Evolutionary conservation across 225 moss, liverwort and hornwort genomes (phyloP), one percentile per base, ranked within the genome.

Genomic region (Pseudoscleropodium purum): DNA sequence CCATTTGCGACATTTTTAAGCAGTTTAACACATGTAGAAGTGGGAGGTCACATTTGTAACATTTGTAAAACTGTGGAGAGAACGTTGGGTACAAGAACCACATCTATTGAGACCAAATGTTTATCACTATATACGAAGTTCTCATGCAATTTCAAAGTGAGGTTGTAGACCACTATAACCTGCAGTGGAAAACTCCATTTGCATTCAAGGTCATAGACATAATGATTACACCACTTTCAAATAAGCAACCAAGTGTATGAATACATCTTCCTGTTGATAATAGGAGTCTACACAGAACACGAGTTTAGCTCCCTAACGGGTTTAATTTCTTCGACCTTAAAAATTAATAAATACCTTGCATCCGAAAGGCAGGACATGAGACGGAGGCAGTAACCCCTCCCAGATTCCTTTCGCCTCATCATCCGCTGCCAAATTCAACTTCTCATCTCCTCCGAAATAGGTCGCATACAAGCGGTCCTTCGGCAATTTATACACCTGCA

Each of bases 381-480:
- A 87, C 45, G 75, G 85, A 25, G 94, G 93, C 89, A 94, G 69
- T 21, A 93, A 92, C 43, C 47, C 87, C 84, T 90, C 87, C 94
- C 94, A 94, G 49, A 94, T 89, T 67, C 75, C 91, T 84, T 92
- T 94, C 7, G 95, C 95, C 80, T 95, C 95, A 54, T 52, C 13
- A 61, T 95, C 95, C 69, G 87, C 80, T 37, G 75, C 92, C 69
- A 95, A 87, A 51, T 94, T 93, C 87, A 94, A 82, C 49, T 90
- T 92, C 64, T 93, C 87, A 90, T 95, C 95, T 79, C 95, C 95
- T 85, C 91, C 94, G 39, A 95, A 95, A 87, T 95, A 95, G n/a
- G 95, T 94, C 2, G 93, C 95, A 87, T 95, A 95, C 90, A 95
- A 83, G 45, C 95, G 93, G 85, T 94, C 94, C 83, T 91, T 91